Evolutionary conservation across 2,329 filamentous ascomycete genomes (phyloP), one percentile per base, ranked within the genome.

Genomic region (Trichoderma atrobrunneum): DNA sequence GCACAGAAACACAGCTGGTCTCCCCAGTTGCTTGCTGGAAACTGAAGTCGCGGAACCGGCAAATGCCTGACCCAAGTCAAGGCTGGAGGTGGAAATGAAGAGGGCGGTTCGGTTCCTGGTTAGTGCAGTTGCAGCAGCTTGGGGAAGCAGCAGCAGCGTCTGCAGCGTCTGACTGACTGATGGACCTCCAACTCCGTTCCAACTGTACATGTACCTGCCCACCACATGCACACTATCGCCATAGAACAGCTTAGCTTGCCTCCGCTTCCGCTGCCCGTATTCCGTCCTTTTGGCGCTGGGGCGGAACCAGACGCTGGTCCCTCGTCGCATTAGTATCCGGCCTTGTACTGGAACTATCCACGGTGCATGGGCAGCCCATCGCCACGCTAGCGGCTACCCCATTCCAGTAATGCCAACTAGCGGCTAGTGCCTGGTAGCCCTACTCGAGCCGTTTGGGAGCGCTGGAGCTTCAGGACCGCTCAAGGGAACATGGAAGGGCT

Each of bases 231-330:
- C 14, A 36, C 32, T 24, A 12, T 36, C 18, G 39, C 36, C 34
- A 26, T 26, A 26, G 26, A 26, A 26, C 26, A 26, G 26, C 26
- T 3, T 26, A n/a, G 18, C 57, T 18, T 11, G 11, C 24, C 66
- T 70, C 66, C 66, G 57, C 56, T 51, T 70, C 26, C 57, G 57
- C 62, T 51, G 39, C 39, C 62, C 36, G 54, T 56, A 57, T 64
- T 64, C 61, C 61, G 61, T 64, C 24, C 14, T 43, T 63, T 43
- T 63, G 60, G 32, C n/a, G 48, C 63, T 66, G 63, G 39, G 32
- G 62, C 62, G 39, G 39, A 62, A 62, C 43, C 14, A 14, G 28
- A 30, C 39, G 16, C 28, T 32, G 24, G 39, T 8, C 18, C 16
- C 54, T 59, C 43, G 56, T 59, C 56, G 56, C 56, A 59, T 32